These are phyloP conservation scores for Theobroma cacao DNA, from an alignment of 345 rosid genomes.

Conservation along the genomic window DNA sequence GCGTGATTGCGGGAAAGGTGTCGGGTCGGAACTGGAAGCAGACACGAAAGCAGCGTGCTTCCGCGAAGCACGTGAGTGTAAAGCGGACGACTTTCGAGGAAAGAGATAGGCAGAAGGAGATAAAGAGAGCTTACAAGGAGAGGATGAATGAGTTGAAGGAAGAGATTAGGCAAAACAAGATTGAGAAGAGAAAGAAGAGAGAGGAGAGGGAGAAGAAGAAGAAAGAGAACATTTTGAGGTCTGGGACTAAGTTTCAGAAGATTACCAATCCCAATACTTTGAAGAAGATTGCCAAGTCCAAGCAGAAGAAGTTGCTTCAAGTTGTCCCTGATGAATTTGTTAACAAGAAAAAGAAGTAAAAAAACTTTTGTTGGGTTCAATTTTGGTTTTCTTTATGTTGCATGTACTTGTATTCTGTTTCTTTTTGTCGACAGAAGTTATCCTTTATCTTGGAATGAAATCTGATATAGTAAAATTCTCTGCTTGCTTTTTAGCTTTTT, in stretches of 20 bases:
- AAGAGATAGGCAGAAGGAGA: slow-evolving; percentile 63
- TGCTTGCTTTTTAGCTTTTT: background rate
- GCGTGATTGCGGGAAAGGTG: slow-evolving; percentile 87
- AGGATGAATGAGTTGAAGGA: slow-evolving; percentile 75
- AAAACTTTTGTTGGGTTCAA: background rate
- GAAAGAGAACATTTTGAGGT: slow-evolving; percentile 67
- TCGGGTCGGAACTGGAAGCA: slow-evolving; percentile 88
- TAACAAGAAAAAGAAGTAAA: slow-evolving; percentile 21
- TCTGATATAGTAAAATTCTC: background rate
- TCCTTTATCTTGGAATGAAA: background rate
- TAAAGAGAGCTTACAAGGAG: slow-evolving; percentile 73
- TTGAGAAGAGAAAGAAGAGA: slow-evolving; percentile 71
- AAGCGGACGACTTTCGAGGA: slow-evolving; percentile 55
- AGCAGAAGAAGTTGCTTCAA: slow-evolving; percentile 76
- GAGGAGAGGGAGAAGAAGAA: slow-evolving; percentile 91
- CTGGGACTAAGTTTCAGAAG: slow-evolving; percentile 80
- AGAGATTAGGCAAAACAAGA: slow-evolving; percentile 73
- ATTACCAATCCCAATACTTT: slow-evolving; percentile 80
- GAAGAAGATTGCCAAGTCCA: slow-evolving; percentile 75
- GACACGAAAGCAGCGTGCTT: slow-evolving; percentile 61
- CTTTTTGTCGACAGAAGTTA: background rate
- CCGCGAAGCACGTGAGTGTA: slow-evolving; percentile 62
- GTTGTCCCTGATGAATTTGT: slow-evolving; percentile 64
- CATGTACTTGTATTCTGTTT: background rate
- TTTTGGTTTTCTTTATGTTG: background rate